Evolutionary conservation across 768 basidiomycete species (phyloP), one percentile per base, ranked within the genome.

Genomic region (Coprinopsis strossmayeri): DNA sequence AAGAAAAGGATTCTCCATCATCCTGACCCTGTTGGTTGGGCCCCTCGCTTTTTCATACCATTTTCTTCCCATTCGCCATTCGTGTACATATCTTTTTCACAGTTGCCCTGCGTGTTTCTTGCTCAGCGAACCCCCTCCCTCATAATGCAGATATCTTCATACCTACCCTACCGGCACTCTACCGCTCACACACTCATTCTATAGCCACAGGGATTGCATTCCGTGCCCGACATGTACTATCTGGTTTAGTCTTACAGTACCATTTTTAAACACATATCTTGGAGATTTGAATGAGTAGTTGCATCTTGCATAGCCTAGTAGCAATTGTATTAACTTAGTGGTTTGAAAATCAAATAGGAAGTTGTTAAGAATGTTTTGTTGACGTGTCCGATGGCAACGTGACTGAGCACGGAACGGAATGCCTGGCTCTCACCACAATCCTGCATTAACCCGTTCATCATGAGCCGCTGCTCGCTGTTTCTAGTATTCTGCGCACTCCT

Each of bases 401-500:
- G 27, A 45, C 28, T n/a, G 17, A 10, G 10, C 15, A 20, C 20
- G 30, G 7, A 9, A 4, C 25, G 7, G 7, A 10, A 17, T 38
- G 35, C 10, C 5, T 18, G 5, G 17, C 9, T 11, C 11, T 10
- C 17, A 5, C 10, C 10, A 18, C 35, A 11, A 11, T 26, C 13
- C 34, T 20, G 24, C 3, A 38, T 4, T 23, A 30, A 17, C 15
- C 34, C 20, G 23, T n/a, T 32, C 3, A 24, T 34, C 17, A 46
- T 46, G 50, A 9, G 21, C 27, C 34, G 35, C 26, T 37, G 21
- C n/a, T 51, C 50, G 17, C n/a, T 51, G 13, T 20, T 51, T 3
- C 32, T 64, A 21, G 37, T 68, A 13, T 53, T 76, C 18, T 57
- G 72, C 12, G 49, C 71, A 3, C 64, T 70, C 46, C 55, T 69